phyloP scores from a whole-genome alignment of 441 rosid genomes.

The Daphne laureola region DNA sequence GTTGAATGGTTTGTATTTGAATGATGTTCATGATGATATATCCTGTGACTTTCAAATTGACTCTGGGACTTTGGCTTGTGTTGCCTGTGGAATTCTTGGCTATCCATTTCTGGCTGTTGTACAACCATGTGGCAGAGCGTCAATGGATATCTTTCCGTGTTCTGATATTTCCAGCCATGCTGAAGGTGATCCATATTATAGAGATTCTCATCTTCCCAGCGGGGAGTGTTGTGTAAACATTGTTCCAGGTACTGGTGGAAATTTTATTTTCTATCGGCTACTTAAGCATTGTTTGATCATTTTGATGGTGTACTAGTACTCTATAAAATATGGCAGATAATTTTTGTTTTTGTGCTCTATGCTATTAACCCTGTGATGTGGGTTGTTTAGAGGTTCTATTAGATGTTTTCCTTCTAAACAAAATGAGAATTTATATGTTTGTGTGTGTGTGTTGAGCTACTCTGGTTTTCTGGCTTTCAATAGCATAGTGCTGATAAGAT shows the following conservation, averaged over 20 bases:
- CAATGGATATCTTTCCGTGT: conserved; percentile 24
- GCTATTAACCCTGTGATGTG: no score
- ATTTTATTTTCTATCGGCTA: background rate
- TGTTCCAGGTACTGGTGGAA: conserved; percentile 29
- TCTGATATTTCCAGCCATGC: conserved; percentile 22
- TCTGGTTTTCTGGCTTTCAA: no score
- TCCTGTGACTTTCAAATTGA: conserved; percentile 91
- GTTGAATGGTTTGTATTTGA: conserved; percentile 55
- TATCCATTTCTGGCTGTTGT: conserved; percentile 95
- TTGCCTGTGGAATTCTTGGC: conserved; percentile 97
- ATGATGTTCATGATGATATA: conserved; percentile 67
- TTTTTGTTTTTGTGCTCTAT: no score
- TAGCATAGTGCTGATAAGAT: no score
- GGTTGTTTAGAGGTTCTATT: background rate
- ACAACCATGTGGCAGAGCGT: conserved; percentile 60
- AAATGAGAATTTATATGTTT: no score
- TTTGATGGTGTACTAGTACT: no score
- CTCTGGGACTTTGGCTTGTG: conserved; percentile 81
- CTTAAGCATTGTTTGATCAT: no score
- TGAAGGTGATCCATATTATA: conserved; percentile 16
- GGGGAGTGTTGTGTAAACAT: conserved; percentile 12
- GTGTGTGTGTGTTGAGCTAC: no score
- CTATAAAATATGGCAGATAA: no score
- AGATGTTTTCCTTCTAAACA: background rate
- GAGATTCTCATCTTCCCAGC: conserved; percentile 10